A percentile compares a stretch with the other conserved stretches of the same genome.
These are phyloP conservation scores for Crithidia mellificae DNA, from an alignment of 208 protist genomes.

Conservation along the genomic window DNA sequence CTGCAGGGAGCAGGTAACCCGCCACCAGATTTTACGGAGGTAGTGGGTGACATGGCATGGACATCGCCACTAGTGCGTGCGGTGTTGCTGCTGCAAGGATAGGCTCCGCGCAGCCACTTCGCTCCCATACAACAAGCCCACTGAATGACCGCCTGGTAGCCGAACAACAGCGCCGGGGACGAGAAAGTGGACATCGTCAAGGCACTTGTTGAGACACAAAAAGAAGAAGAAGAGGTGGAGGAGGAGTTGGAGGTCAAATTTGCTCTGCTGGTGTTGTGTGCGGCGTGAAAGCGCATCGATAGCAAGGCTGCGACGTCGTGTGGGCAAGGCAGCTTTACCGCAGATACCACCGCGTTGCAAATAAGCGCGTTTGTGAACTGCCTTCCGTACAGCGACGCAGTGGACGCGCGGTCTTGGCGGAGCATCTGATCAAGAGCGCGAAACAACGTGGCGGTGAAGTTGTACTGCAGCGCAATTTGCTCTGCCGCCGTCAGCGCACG, in stretches of 20 bases:
- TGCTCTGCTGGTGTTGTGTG: no score
- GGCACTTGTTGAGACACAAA: background rate
- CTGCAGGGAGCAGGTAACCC: conserved; percentile 10
- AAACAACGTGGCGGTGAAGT: conserved; percentile 44
- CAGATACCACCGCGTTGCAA: conserved; percentile 21
- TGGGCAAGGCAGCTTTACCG: conserved; percentile 21
- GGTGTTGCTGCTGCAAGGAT: background rate
- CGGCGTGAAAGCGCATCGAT: conserved; percentile 28
- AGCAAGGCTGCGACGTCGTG: conserved; percentile 15
- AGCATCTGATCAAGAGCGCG: conserved; percentile 44
- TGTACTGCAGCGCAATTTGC: conserved; percentile 70
- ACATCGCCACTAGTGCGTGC: background rate
- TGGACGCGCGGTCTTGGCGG: conserved; percentile 3
- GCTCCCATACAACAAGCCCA: conserved; percentile 31
- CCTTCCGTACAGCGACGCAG: conserved; percentile 19
- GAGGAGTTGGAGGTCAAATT: background rate
- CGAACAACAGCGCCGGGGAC: conserved; percentile 21
- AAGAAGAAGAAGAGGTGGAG: background rate
- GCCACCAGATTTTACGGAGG: background rate
- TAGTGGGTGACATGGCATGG: no score
- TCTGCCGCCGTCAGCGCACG: conserved; percentile 55
- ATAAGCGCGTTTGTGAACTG: conserved; percentile 16
- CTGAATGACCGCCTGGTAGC: conserved; percentile 26
- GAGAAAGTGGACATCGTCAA: no score
- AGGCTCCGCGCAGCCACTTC: conserved; percentile 18